Evolutionary conservation across 169 alveolate species (phyloP), one percentile per base, ranked within the genome.

Genomic region (Plasmodium blacklocki): DNA sequence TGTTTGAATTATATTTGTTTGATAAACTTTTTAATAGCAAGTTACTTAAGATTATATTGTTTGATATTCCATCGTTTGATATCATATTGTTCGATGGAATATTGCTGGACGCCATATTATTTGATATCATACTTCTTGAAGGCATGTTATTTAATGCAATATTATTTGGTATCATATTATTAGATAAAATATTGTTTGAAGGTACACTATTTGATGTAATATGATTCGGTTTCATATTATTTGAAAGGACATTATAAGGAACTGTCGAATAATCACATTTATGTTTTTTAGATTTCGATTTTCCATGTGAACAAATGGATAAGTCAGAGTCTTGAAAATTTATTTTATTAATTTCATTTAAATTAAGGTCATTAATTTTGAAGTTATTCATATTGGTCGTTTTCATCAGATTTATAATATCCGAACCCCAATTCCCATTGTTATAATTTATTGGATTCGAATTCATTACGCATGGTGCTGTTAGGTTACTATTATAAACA

Each of bases 231-330:
- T 60, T 73, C 15, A 47, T 39, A 70, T 70, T 52, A 49, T 64
- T 66, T n/a, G 89, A 76, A 54, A 63, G 45, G 19, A 76, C 47
- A 63, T 76, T 76, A 52, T 45, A 76, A 58, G 74, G 58, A 26
- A 70, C 54, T 2, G 78, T 47, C 7, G 78, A 29, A 50, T 52
- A 74, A 32, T 74, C 63, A 8, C 74, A n/a, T 14, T 15, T 18
- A 43, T 49, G 67, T 14, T 47, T 76, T 76, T 26, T 58, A 64
- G 63, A 64, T 66, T 76, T 76, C 45, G 67, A 76, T 15, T 49
- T 76, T 64, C 54, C 50, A 23, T 76, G 52, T 39, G 89, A 64
- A 76, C 67, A 21, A 66, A 64, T 76, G 23, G 89, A 76, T 59
- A 76, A 47, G 52, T 63, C 78, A 12, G 89, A 76, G 18, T 76